phyloP scores from a whole-genome alignment of 192 early-diverging fungal genomes.

The Linnemannia hyalina region DNA sequence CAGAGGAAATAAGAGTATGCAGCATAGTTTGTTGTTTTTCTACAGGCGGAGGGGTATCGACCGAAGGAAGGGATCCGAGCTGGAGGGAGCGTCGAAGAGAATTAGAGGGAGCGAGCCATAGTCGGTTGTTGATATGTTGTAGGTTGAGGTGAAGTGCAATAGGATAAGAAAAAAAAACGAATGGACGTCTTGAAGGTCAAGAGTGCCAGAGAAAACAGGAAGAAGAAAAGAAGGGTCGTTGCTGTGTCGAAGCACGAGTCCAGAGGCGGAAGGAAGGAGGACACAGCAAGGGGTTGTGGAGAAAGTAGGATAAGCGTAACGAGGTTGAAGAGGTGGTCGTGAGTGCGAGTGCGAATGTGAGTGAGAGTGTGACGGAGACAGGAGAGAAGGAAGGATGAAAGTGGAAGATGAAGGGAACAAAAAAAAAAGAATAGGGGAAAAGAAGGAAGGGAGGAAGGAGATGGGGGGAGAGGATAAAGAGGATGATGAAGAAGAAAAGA shows the following conservation, averaged over 20 bases:
- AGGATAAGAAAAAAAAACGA: background rate
- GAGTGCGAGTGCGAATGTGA: background rate
- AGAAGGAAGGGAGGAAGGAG: background rate
- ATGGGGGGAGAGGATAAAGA: background rate
- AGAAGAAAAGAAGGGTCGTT: background rate
- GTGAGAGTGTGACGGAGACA: background rate
- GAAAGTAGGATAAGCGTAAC: background rate
- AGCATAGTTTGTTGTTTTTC: conserved; percentile 38
- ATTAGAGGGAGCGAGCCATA: conserved; percentile 12
- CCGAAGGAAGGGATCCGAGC: conserved; percentile 28
- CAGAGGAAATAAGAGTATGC: conserved; percentile 10
- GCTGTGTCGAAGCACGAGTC: conserved; percentile 7
- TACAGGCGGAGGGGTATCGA: conserved; percentile 23
- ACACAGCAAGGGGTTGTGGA: background rate
- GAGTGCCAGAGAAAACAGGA: background rate
- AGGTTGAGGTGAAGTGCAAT: background rate
- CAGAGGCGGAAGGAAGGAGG: background rate
- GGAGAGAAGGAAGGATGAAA: background rate
- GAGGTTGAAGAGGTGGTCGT: conserved; percentile 7
- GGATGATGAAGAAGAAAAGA: conserved; percentile 1
- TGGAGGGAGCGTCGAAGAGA: conserved; percentile 8
- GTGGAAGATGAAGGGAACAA: background rate
- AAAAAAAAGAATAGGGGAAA: background rate
- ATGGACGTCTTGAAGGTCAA: background rate
- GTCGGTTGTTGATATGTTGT: background rate